Base-by-base conservation (phyloP, 2,329 filamentous ascomycete species). In the Claviceps lovelessii region DNA sequence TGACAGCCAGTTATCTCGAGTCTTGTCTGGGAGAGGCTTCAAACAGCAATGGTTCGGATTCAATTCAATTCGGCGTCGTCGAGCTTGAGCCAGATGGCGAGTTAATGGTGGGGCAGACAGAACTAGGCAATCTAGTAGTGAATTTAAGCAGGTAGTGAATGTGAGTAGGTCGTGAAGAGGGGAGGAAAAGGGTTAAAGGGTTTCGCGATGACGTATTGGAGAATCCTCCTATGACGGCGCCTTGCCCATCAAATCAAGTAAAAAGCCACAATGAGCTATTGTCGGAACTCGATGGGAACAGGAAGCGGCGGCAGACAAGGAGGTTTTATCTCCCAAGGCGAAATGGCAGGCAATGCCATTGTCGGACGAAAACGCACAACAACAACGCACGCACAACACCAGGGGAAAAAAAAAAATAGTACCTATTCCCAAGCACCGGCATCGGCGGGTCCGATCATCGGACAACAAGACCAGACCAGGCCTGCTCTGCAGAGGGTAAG, bases 401-500 rank as follows among this genome's bases (percentile, higher is more conserved):
- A 23, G 23, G 3, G 3, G 3, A 23, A 23, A 23, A 23, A 51
- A 45, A 35, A 23, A 23, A 23, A 51, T 41, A 35, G 44, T 49
- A 31, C 11, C 52, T 51, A 44, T 47, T 49, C 39, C n/a, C 39
- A 37, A 42, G 56, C 28, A 42, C 55, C 55, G 55, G 49, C 52
- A 56, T 50, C 42, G 55, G 52, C 19, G 47, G 42, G 52, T 62
- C 60, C 60, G 60, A 62, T 61, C 13, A 59, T 62, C 60, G 60
- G 60, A 61, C 54, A 23, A 23, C 23, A 23, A 23, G 23, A 23
- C 29, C 29, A n/a, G 45, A 23, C 35, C n/a, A n/a, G n/a, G n/a
- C n/a, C n/a, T n/a, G n/a, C n/a, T n/a, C n/a, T n/a, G n/a, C n/a
- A n/a, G n/a, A n/a, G n/a, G n/a, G n/a, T n/a, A n/a, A n/a, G n/a